Conservation (phyloP, 805 yeast species). For the Starmerella lactis-condensi region DNA sequence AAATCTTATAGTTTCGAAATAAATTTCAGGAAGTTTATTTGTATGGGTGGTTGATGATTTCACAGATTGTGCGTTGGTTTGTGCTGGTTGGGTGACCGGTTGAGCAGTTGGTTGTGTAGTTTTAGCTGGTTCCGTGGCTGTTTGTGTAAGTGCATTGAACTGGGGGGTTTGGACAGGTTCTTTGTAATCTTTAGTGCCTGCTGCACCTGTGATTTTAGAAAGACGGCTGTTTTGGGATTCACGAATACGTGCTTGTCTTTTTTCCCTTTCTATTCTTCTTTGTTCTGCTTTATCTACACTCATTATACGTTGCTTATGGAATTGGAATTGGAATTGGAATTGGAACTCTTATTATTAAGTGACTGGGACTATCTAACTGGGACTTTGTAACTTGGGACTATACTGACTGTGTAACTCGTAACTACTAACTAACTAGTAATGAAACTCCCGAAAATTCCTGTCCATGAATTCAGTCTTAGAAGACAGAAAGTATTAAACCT, state of each 20-base stretch:
- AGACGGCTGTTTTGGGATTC: constrained; percentile 19
- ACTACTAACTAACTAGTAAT: too few species aligned
- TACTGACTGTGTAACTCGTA: too few species aligned
- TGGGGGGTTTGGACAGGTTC: constrained; percentile 3
- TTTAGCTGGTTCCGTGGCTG: not conserved
- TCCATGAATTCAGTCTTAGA: too few species aligned
- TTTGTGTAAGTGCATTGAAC: not conserved
- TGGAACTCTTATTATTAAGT: too few species aligned
- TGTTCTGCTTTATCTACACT: too few species aligned
- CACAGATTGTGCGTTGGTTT: not conserved
- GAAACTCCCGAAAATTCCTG: too few species aligned
- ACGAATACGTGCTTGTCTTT: constrained; percentile 20
- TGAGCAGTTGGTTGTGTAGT: not conserved
- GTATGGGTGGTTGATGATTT: not conserved
- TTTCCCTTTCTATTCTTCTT: constrained; percentile 20
- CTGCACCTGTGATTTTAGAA: constrained; percentile 20
- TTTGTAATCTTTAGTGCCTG: constrained; percentile 16
- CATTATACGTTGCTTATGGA: too few species aligned
- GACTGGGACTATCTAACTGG: too few species aligned
- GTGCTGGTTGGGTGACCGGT: not conserved
- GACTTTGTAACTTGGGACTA: too few species aligned
- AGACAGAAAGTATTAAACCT: constrained; percentile 38
- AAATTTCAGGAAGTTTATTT: too few species aligned
- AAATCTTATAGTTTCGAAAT: constrained; percentile 16
- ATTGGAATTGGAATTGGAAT: too few species aligned